Evolutionary conservation across 1,284 basidiomycete genomes (phyloP).

Genomic region (Uromyces viciae-fabae): DNA sequence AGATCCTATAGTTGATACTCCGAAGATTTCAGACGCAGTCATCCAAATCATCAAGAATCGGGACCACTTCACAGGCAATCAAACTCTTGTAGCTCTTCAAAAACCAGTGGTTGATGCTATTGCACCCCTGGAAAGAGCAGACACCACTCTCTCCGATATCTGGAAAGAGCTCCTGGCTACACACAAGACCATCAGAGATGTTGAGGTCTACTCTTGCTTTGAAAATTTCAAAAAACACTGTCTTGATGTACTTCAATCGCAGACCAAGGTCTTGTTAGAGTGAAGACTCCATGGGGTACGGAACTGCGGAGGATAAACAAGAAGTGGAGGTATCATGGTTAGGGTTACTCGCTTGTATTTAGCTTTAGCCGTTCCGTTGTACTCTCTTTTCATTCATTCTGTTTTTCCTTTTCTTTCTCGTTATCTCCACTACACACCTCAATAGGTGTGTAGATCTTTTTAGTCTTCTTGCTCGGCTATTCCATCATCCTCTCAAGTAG

Average conservation of each 20-base stretch:
- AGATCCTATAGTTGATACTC: not conserved
- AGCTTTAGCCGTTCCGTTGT: too few species aligned
- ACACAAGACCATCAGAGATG: not conserved
- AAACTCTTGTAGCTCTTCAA: conserved; percentile 2
- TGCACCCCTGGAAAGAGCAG: not conserved
- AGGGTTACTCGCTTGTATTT: too few species aligned
- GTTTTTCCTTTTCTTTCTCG: too few species aligned
- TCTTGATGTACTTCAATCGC: not conserved
- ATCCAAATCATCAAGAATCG: not conserved
- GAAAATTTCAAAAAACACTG: conserved; percentile 4
- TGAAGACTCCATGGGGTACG: too few species aligned
- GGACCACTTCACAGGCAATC: conserved; percentile 26
- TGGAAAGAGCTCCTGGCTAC: conserved; percentile 8
- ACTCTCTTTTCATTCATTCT: too few species aligned
- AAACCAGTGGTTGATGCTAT: conserved; percentile 13
- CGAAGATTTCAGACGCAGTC: not conserved
- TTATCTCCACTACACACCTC: too few species aligned
- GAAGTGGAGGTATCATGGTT: too few species aligned
- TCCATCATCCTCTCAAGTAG: too few species aligned
- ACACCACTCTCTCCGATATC: conserved; percentile 12
- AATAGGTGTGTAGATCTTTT: too few species aligned
- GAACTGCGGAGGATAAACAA: too few species aligned
- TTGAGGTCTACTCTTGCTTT: not conserved
- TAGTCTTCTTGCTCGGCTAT: too few species aligned
- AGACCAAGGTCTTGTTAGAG: not conserved